Conservation (phyloP, 1,284 basidiomycete genomes). For the Phlebopus sp. region DNA sequence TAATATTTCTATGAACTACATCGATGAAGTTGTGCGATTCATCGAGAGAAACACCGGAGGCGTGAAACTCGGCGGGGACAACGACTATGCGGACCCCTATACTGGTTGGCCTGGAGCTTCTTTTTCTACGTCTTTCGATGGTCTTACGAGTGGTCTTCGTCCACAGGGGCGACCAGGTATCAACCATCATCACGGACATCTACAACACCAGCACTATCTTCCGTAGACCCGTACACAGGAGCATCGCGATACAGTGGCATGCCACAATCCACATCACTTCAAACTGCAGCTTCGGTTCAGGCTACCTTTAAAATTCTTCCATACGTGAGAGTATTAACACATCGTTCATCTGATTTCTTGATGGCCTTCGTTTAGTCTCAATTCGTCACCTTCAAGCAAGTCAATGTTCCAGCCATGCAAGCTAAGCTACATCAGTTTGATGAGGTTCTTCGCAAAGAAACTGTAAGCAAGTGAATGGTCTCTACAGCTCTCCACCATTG, state of each 20-base stretch:
- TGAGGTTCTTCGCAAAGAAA: constrained; percentile 64
- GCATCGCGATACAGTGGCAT: constrained; percentile 36
- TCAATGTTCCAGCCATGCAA: constrained; percentile 85
- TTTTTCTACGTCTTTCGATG: constrained; percentile 19
- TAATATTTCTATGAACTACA: constrained; percentile 79
- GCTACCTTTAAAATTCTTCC: constrained; percentile 49
- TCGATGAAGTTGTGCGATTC: constrained; percentile 91
- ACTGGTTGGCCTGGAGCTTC: constrained; percentile 56
- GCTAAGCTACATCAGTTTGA: constrained; percentile 83
- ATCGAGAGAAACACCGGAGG: constrained; percentile 91
- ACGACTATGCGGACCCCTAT: constrained; percentile 84
- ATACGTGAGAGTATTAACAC: constrained; percentile 48
- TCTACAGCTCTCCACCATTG: background rate
- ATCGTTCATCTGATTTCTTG: background rate
- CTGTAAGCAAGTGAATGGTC: constrained; percentile 41
- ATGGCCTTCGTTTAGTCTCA: constrained; percentile 39
- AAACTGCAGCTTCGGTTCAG: constrained; percentile 22
- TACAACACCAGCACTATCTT: constrained; percentile 25
- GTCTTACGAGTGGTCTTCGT: constrained; percentile 18
- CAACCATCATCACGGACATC: constrained; percentile 15
- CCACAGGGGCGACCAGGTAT: constrained; percentile 37
- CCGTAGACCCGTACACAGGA: constrained; percentile 42
- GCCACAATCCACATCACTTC: constrained; percentile 23
- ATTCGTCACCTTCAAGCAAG: constrained; percentile 79
- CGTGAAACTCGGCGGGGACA: constrained; percentile 60